Evolutionary conservation across 331 rosid genomes (phyloP), one percentile per base, ranked within the genome.

Genomic region (Spiraea crenata): DNA sequence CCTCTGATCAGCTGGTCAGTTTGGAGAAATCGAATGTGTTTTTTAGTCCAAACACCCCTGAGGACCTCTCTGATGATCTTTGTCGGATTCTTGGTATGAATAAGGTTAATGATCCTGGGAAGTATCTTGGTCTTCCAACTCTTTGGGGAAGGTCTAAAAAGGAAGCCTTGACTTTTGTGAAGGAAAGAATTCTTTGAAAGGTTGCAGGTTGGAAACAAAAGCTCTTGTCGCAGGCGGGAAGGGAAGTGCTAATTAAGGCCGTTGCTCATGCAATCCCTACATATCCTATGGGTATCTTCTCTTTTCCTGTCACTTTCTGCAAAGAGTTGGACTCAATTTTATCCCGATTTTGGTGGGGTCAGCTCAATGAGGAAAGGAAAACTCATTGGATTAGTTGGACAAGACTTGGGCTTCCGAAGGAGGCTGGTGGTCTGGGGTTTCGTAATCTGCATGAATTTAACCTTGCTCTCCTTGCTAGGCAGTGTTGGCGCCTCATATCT

Each of bases 301-400:
- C 17, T 0, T 15, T 15, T 54, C 3, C 25, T 31, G 1, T 0
- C 1, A 0, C 2, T 1, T 17, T 17, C 0, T 56, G 40, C 0
- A 56, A 25, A 0, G 37, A 56, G 11, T 5, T 56, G 8, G 39
- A 56, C 12, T 4, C 9, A 7, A 25, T 9, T 0, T 3, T 56
- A 2, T 4, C 11, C 6, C 20, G 13, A 2, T 31, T 19, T 9
- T 56, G 61, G 38, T 56, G 38, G 61, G 61, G 38, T 2, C 5
- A 25, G 1, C 3, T 0, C 2, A 3, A 25, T 0, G 25, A n/a
- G 3, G 19, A 3, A 15, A 54, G 17, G 3, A 15, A 15, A 0
- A 15, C 17, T 5, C 25, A 17, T 56, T 10, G 34, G 38, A 25
- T 13, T 9, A 8, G 6, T 0, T 56, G 40, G 61, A 7, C n/a